Base-by-base conservation (phyloP, 257 asterid species). In the Fraxinus americana region DNA sequence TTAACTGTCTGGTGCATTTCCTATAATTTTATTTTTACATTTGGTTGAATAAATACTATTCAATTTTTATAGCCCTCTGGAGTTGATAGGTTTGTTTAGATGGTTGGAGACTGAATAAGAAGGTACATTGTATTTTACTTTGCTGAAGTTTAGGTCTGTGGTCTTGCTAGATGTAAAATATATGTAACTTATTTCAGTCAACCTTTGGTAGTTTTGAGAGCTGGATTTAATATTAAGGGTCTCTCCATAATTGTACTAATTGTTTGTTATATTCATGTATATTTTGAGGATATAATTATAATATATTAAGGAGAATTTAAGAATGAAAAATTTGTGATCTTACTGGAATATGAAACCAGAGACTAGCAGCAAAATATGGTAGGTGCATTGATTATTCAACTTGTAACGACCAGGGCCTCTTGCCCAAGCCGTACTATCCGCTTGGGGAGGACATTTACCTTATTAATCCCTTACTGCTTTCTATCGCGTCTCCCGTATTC, bases 81-180 rank as follows among this genome's bases (percentile, higher is more conserved):
- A 7, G 35, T 65, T 66, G 77, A 68, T 25, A 13, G 39, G 72
- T 6, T 66, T 7, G 65, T 74, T 38, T 71, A 3, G 54, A n/a
- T 32, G 63, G 70, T 23, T 34, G 79, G 52, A 27, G 85, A 80
- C 75, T 72, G 78, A 75, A 30, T 16, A 19, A 65, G 83, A 82
- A 82, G 78, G 83, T 80, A 77, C 88, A 85, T 83, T 87, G 85
- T 75, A 72, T 80, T 70, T 61, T 74, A 70, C 4, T 36, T 73
- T 54, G 78, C 73, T 72, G 75, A 5, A 52, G 63, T 65, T 61
- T 66, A 17, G 71, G 75, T 68, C 61, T 23, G 39, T 57, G 75
- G 27, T 81, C 16, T 75, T 27, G 54, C 25, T 29, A 43, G 48
- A 63, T 67, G 32, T 59, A 34, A 50, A 73, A 41, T 73, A 61